Percentiles rank a stretch among this genome's conserved stretches.
Conservation (phyloP, 192 early-diverging fungal genomes). For the Backusella circina region DNA sequence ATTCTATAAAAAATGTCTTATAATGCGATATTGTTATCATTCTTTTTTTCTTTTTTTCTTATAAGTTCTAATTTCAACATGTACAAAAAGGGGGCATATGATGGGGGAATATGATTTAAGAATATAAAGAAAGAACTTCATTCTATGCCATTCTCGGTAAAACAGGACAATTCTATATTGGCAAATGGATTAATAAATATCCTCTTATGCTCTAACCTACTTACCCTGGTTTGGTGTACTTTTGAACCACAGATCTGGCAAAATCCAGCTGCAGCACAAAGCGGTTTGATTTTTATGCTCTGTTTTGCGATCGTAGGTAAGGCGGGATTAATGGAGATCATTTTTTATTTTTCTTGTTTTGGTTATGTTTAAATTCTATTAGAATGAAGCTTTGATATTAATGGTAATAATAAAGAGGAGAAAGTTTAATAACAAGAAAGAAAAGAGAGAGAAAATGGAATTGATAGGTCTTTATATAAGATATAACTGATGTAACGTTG, state of each 20-base stretch:
- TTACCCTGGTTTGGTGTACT: constrained; percentile 34
- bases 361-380: not conserved
- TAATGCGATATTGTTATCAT: not conserved
- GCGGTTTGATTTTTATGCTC: not conserved
- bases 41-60: not conserved
- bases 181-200: not conserved
- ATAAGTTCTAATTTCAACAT: not conserved
- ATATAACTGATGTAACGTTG: not conserved
- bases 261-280: not conserved
- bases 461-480: not conserved
- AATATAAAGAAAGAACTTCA: not conserved
- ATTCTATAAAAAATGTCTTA: not conserved
- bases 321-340: not conserved
- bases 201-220: not conserved
- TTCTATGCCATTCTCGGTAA: constrained; percentile 11
- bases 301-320: not conserved
- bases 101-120: not conserved
- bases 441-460: not conserved
- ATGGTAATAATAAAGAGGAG: not conserved
- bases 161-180: constrained; percentile 24
- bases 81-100: not conserved
- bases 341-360: not conserved
- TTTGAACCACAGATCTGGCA: constrained; percentile 29
- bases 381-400: not conserved
- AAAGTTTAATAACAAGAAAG: not conserved